Evolutionary conservation across 805 yeast genomes (phyloP), one percentile per base, ranked within the genome.

Genomic region (Metschnikowia baotianmanensis): DNA sequence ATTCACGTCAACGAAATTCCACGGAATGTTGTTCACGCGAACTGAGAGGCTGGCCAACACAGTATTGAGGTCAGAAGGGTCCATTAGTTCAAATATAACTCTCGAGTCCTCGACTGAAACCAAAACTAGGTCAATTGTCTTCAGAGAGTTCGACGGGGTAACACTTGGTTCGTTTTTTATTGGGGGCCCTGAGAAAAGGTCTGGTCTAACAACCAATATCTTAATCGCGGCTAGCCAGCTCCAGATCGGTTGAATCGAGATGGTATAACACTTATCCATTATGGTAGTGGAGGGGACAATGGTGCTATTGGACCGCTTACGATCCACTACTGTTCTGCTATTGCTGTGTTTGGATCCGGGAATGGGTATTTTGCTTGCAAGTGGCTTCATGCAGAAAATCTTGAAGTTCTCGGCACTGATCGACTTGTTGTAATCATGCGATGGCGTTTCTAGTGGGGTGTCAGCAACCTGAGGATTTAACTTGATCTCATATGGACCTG

Each of bases 211-310:
- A 12, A 56, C 31, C 5, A 68, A 47, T 7, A 67, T 56, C 34
- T 67, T 68, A 18, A 59, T 47, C 0, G 70, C 72, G 2, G 75
- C 74, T 13, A 69, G 44, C 42, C 68, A 52, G 1, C 70, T 61
- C 75, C 75, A 69, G 31, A 69, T 57, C 9, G 74, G 74, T 47
- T 69, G 74, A 12, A 57, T 47, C 7, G 54, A 51, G 5, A 59
- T 50, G 6, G 53, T 48, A 26, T 42, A 48, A 15, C 46, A 41
- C 28, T 41, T 46, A 36, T 52, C 56, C 50, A 52, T 51, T 18
- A 52, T 50, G 11, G 55, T 52, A 7, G 56, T 52, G 4, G 56
- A 52, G 4, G 54, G 46, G 11, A 42, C 30, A 6, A 43, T 33
- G 21, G 39, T 37, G 23, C 46, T 47, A 27, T 38, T 41, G 6